phyloP scores from a whole-genome alignment of 1,284 basidiomycete genomes.

The Austroboletus novae-zelandiae region DNA sequence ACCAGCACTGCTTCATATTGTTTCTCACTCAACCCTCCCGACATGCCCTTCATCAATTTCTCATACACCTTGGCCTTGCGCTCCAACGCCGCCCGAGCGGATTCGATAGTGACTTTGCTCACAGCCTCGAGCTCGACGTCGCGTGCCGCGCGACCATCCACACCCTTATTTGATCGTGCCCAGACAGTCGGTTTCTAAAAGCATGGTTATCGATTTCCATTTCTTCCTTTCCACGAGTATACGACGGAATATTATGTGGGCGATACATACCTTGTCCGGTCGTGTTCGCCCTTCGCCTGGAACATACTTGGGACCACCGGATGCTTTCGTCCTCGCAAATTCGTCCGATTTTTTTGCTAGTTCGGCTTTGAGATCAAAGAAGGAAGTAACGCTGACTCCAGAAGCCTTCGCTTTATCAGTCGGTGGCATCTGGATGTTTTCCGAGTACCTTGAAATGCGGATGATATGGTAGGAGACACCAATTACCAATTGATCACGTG shows the following conservation, averaged over 20 bases:
- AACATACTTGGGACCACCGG: constrained; percentile 48
- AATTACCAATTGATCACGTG: too few relatives aligned
- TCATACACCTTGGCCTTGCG: constrained; percentile 84
- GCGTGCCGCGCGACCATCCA: constrained; percentile 55
- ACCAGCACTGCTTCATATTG: constrained; percentile 77
- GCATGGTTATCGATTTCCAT: not conserved
- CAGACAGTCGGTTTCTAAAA: constrained; percentile 69
- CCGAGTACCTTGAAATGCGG: not conserved
- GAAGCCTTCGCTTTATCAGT: constrained; percentile 59
- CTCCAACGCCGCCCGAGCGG: constrained; percentile 65
- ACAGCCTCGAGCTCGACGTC: constrained; percentile 68
- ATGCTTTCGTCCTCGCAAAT: constrained; percentile 55
- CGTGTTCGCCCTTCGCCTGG: constrained; percentile 54
- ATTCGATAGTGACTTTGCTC: constrained; percentile 66
- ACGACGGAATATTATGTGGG: not conserved
- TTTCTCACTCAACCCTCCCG: constrained; percentile 73
- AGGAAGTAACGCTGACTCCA: constrained; percentile 67
- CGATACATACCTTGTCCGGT: constrained; percentile 55
- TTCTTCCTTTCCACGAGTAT: not conserved
- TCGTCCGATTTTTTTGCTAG: constrained; percentile 66
- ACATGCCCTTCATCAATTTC: constrained; percentile 76
- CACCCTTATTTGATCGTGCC: constrained; percentile 70
- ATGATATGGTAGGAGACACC: too few relatives aligned
- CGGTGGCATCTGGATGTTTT: constrained; percentile 31
- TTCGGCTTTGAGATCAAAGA: constrained; percentile 75